These are phyloP conservation scores for Bretschneidera sinensis DNA, from an alignment of 345 rosid species.

Conservation along the genomic window DNA sequence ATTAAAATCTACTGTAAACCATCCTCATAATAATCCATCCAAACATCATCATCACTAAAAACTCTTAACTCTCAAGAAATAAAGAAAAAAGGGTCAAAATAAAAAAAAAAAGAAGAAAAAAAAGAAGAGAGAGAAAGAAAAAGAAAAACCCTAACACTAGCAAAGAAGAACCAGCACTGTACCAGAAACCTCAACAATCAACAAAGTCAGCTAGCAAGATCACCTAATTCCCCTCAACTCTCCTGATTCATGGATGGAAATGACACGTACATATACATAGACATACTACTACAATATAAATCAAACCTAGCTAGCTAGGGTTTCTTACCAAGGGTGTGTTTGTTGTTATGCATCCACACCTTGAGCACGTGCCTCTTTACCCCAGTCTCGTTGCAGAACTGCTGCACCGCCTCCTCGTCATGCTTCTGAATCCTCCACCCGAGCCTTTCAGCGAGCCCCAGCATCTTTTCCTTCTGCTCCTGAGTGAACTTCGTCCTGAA, in stretches of 20 bases:
- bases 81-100: background rate
- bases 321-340: conserved; percentile 81
- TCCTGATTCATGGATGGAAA: conserved; percentile 2
- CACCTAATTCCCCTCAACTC: conserved; percentile 12
- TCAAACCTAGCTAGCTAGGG: conserved; percentile 40
- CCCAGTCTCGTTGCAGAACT: conserved; percentile 63
- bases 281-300: conserved; percentile 19
- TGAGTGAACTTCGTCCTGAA: conserved; percentile 60
- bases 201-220: conserved; percentile 13
- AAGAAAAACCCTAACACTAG: background rate
- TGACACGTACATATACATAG: background rate
- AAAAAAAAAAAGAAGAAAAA: background rate
- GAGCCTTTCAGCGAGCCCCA: conserved; percentile 59
- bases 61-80: conserved; percentile 5
- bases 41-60: conserved; percentile 16
- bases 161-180: too few relatives aligned
- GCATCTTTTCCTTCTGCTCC: conserved; percentile 78
- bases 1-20: conserved; percentile 19
- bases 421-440: conserved; percentile 86
- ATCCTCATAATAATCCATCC: conserved; percentile 8
- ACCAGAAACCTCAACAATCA: background rate
- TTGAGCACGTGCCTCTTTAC: conserved; percentile 69
- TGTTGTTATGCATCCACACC: conserved; percentile 92
- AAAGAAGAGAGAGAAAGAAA: background rate
- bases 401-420: conserved; percentile 60